These are phyloP conservation scores for Globisporangium camurandrum DNA, from an alignment of 352 stramenopile genomes.

Conservation along the genomic window DNA sequence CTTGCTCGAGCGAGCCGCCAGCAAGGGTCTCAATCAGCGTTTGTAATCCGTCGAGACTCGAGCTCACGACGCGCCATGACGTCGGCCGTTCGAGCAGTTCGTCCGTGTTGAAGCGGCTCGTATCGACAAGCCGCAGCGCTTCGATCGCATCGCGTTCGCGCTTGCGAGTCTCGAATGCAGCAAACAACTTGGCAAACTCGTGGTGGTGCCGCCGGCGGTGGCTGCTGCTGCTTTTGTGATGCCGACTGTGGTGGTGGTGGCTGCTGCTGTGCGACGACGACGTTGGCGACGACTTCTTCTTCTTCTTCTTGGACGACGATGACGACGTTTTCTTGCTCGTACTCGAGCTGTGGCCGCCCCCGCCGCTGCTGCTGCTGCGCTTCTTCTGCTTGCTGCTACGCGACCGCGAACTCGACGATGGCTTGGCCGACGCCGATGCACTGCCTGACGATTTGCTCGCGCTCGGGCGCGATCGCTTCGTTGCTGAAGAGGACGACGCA, in stretches of 20 bases:
- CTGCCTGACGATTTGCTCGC: slow-evolving; percentile 28
- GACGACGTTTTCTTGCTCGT: slow-evolving; percentile 50
- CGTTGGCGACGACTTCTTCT: slow-evolving; percentile 59
- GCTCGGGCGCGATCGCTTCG: slow-evolving; percentile 27
- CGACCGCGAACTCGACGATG: too few species aligned
- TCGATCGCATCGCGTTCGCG: slow-evolving; percentile 54
- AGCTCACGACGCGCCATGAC: slow-evolving; percentile 66
- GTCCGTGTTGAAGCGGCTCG: slow-evolving; percentile 18
- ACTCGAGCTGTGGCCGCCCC: slow-evolving; percentile 39
- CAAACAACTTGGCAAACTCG: slow-evolving; percentile 64
- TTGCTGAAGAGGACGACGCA: too few species aligned
- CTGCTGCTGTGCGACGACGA: slow-evolving; percentile 35
- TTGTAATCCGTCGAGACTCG: slow-evolving; percentile 53
- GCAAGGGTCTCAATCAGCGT: slow-evolving; percentile 39
- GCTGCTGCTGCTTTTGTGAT: slow-evolving; percentile 29
- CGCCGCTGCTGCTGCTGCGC: slow-evolving; percentile 15
- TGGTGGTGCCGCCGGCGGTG: slow-evolving; percentile 56
- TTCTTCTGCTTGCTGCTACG: slow-evolving; percentile 34
- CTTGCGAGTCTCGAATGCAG: slow-evolving; percentile 45
- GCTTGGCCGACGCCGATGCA: slow-evolving; percentile 48
- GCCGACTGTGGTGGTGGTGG: slow-evolving; percentile 36
- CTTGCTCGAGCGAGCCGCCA: slow-evolving; percentile 68
- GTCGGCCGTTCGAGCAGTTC: slow-evolving; percentile 37
- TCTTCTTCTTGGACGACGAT: slow-evolving; percentile 50
- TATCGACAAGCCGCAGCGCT: slow-evolving; percentile 32